These are phyloP conservation scores for Arachis stenosperma DNA, from an alignment of 306 rosid species.

Conservation along the genomic window DNA sequence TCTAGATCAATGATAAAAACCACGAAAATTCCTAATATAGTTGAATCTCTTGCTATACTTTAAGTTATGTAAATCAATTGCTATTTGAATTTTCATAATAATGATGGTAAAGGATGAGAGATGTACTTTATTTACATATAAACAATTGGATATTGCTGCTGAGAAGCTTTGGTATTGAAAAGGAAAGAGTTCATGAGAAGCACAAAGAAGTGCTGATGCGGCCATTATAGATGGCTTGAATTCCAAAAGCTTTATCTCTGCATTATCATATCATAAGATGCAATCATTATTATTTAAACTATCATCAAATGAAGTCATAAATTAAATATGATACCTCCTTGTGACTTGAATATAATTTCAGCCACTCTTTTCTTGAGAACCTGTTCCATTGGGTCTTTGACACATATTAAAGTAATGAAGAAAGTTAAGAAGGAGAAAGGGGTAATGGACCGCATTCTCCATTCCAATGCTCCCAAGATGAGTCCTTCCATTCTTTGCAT, in stretches of 20 bases:
- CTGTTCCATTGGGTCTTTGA: conserved; percentile 51
- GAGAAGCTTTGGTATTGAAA: conserved; percentile 60
- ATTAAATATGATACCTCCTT: conserved; percentile 51
- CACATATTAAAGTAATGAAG: conserved; percentile 54
- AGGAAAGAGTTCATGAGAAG: conserved; percentile 72
- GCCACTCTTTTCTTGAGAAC: conserved; percentile 68
- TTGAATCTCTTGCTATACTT: no score
- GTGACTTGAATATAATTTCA: conserved; percentile 70
- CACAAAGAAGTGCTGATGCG: conserved; percentile 73
- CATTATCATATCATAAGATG: neutral
- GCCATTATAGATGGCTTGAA: conserved; percentile 77
- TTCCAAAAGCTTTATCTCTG: conserved; percentile 64
- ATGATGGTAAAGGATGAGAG: neutral
- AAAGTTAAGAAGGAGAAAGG: conserved; percentile 76
- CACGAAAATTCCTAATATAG: no score
- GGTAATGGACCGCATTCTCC: conserved; percentile 91
- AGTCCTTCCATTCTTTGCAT: conserved; percentile 72
- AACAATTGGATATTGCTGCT: conserved; percentile 54
- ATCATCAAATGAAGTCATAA: neutral
- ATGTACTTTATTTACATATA: conserved; percentile 63
- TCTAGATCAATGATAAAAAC: no score
- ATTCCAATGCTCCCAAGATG: conserved; percentile 71
- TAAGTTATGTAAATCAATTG: no score
- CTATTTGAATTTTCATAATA: neutral
- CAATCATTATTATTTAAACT: neutral